A percentile compares a stretch with the other conserved stretches of the same genome.
These are phyloP conservation scores for Lentinula guzmanii DNA, from an alignment of 768 basidiomycete genomes.

Conservation along the genomic window DNA sequence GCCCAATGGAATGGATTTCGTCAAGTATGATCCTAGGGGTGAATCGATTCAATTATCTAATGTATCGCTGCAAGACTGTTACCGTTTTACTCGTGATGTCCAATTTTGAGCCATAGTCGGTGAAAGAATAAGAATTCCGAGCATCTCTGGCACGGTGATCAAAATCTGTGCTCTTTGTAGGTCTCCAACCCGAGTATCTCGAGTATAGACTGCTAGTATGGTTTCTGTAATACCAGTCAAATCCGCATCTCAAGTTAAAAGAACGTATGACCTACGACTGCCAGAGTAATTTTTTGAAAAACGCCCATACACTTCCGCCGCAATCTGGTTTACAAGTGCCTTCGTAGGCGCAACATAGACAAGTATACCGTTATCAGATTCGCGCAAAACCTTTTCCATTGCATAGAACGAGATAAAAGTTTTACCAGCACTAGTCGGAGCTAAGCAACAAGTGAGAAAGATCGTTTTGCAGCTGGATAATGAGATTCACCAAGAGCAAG, in stretches of 20 bases:
- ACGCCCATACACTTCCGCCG: constrained; percentile 68
- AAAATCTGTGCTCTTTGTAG: constrained; percentile 66
- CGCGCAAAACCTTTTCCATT: constrained; percentile 62
- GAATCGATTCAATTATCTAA: neutral
- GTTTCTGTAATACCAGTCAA: constrained; percentile 30
- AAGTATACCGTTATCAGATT: constrained; percentile 59
- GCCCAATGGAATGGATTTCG: constrained; percentile 64
- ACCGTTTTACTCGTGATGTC: constrained; percentile 61
- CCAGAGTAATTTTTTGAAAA: constrained; percentile 40
- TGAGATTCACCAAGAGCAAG: constrained; percentile 54
- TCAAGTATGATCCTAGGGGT: constrained; percentile 57
- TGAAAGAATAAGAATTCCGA: constrained; percentile 64
- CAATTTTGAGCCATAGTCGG: constrained; percentile 56
- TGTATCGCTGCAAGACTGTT: constrained; percentile 6
- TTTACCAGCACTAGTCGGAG: constrained; percentile 69
- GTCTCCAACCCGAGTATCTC: constrained; percentile 58
- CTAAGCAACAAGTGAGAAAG: constrained; percentile 22
- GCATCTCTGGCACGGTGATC: constrained; percentile 68
- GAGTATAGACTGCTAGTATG: constrained; percentile 61
- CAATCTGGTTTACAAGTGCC: constrained; percentile 65
- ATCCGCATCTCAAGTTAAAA: neutral
- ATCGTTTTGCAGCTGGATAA: neutral
- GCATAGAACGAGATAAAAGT: constrained; percentile 77
- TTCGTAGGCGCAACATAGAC: constrained; percentile 76
- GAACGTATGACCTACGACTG: constrained; percentile 29